Evolutionary conservation across 305 asterid genomes (phyloP).

Genomic region (Fraxinus sp.): DNA sequence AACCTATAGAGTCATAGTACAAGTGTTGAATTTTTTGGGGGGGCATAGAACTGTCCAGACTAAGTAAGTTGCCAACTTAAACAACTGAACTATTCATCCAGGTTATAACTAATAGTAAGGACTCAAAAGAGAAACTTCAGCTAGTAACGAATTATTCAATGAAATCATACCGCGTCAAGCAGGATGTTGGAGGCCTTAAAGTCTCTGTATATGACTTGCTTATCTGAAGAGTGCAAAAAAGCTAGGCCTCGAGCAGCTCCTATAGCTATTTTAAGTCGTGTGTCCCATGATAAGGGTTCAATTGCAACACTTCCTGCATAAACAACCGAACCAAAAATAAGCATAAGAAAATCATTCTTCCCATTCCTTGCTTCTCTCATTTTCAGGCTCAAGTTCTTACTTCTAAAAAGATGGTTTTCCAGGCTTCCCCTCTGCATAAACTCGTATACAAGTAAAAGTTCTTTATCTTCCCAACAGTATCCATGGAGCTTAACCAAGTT

Average conservation of each 20-base stretch:
- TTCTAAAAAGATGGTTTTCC: slow-evolving; percentile 31
- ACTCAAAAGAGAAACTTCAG: neutral
- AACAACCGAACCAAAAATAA: neutral
- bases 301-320: slow-evolving; percentile 16
- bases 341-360: neutral
- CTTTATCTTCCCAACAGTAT: slow-evolving; percentile 28
- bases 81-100: neutral
- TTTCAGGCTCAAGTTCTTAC: slow-evolving; percentile 18
- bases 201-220: slow-evolving; percentile 16
- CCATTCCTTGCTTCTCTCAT: neutral
- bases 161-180: neutral
- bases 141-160: neutral
- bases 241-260: slow-evolving; percentile 33
- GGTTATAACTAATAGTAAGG: neutral
- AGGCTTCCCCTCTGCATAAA: slow-evolving; percentile 29
- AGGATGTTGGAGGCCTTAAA: neutral
- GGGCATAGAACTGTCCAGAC: neutral
- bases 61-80: neutral
- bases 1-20: neutral
- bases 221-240: slow-evolving; percentile 28
- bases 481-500: slow-evolving; percentile 29
- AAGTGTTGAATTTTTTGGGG: neutral
- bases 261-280: slow-evolving; percentile 29
- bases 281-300: slow-evolving; percentile 30
- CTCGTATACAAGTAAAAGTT: slow-evolving; percentile 29